phyloP scores from a whole-genome alignment of 1,139 yeast genomes.

The Geotrichum histeridarum region DNA sequence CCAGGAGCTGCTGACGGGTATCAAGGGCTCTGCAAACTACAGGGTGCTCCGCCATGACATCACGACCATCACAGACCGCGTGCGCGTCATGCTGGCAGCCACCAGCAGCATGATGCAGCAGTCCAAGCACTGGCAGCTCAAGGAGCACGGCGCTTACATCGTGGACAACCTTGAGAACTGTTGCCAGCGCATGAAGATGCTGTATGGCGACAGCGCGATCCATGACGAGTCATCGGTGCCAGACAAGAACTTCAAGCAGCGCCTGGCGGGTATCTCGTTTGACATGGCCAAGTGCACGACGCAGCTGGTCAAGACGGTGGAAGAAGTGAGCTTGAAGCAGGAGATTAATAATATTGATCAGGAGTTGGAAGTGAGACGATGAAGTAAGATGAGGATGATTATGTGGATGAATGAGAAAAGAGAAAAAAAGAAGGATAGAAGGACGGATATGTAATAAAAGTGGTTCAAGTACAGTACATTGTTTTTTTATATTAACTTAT shows the following conservation, averaged over 20 bases:
- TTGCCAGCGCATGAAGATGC: constrained; percentile 55
- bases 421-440: too few species aligned
- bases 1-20: constrained; percentile 59
- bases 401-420: too few species aligned
- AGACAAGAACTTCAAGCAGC: constrained; percentile 83
- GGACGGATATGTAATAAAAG: too few species aligned
- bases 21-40: constrained; percentile 55
- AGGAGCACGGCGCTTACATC: constrained; percentile 89
- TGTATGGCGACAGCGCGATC: constrained; percentile 30
- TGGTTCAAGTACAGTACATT: too few species aligned
- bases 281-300: constrained; percentile 95
- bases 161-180: constrained; percentile 83
- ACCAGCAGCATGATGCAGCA: constrained; percentile 86
- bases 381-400: background rate
- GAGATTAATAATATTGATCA: constrained; percentile 48
- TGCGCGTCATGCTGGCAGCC: constrained; percentile 84
- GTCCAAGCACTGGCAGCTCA: constrained; percentile 66
- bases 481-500: too few species aligned
- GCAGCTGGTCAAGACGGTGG: constrained; percentile 91
- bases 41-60: constrained; percentile 72
- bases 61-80: constrained; percentile 66
- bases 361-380: background rate
- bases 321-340: constrained; percentile 83
- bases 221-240: constrained; percentile 48
- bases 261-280: constrained; percentile 91